Conservation (phyloP, 371 early-diverging fungal genomes). For the Zychaea mexicana region DNA sequence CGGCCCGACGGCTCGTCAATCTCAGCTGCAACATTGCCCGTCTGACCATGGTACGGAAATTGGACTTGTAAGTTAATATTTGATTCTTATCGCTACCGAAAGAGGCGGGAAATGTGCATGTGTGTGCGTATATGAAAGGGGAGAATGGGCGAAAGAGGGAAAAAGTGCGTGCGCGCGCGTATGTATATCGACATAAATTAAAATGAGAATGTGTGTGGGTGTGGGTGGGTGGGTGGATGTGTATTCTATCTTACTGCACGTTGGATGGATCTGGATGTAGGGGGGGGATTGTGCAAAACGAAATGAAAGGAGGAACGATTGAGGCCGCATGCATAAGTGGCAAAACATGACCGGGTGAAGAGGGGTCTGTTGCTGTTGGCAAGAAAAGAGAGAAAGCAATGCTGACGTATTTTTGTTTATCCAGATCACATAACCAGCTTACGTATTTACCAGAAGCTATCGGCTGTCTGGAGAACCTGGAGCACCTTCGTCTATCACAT, state of each 20-base stretch:
- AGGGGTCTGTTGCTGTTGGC: too few species aligned
- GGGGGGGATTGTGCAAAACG: neutral
- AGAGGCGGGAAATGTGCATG: too few species aligned
- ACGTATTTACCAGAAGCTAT: slow-evolving; percentile 52
- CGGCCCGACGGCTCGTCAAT: slow-evolving; percentile 12
- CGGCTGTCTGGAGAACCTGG: slow-evolving; percentile 53
- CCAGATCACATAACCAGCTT: slow-evolving; percentile 12
- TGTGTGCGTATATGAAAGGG: neutral
- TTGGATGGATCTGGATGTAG: neutral
- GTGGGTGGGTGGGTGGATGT: neutral
- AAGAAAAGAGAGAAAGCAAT: too few species aligned
- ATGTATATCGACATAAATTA: neutral
- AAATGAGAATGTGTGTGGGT: neutral
- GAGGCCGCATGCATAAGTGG: too few species aligned
- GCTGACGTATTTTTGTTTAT: slow-evolving; percentile 6
- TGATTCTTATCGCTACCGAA: too few species aligned
- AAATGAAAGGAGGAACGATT: neutral
- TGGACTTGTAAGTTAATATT: slow-evolving; percentile 24
- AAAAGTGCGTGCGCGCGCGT: neutral
- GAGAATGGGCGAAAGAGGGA: neutral
- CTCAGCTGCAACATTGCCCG: slow-evolving; percentile 26
- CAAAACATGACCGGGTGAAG: too few species aligned
- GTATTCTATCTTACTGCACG: neutral
- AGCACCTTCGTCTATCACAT: slow-evolving; percentile 49
- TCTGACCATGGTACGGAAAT: slow-evolving; percentile 14